Evolutionary conservation across 371 early-diverging fungal genomes (phyloP), one percentile per base, ranked within the genome.

Genomic region (Coemansia sp.): DNA sequence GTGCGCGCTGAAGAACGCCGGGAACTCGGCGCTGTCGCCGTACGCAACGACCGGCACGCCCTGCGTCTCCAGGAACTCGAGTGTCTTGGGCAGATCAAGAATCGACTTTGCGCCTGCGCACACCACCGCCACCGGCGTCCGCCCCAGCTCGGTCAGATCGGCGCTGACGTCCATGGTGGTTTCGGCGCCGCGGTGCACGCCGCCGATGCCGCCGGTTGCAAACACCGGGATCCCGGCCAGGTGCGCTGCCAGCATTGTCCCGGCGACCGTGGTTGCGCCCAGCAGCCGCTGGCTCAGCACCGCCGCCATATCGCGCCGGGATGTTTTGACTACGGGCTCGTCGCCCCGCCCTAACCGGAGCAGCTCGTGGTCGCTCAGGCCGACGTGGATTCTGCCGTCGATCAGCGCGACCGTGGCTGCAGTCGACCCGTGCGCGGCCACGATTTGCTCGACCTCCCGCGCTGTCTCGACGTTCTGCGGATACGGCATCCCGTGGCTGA

Each of bases 131-230:
- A 97, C 90, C 0, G 94, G 92, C 0, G 97, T 94, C 47, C 87
- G 77, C 1, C 93, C 91, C n/a, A 97, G 82, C 72, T 96, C 97
- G 2, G 86, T 89, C 63, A 97, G 78, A 83, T 97, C 97, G 2
- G 97, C 96, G 57, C 91, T 90, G 12, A 95, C 81, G 74, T 97
- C 97, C 81, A 78, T 85, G 79, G 89, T 86, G 37, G 75, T 55
- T 56, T 91, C 88, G 14, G 86, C 93, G 7, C 90, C 93, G 11
- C 97, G 84, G 61, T 97, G 97, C 16, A 94, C 97, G 39, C 98
- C 98, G 39, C 98, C 98, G 54, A 97, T 95, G 8, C 97, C 98
- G 16, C 98, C 98, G 2, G 98, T 97, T 14, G 92, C 95, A 83
- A 97, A 96, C 0, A 97, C 79, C 29, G 81, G 72, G 54, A 97